Base-by-base conservation (phyloP, 2,329 filamentous ascomycete species). In the Nemania diffusa region DNA sequence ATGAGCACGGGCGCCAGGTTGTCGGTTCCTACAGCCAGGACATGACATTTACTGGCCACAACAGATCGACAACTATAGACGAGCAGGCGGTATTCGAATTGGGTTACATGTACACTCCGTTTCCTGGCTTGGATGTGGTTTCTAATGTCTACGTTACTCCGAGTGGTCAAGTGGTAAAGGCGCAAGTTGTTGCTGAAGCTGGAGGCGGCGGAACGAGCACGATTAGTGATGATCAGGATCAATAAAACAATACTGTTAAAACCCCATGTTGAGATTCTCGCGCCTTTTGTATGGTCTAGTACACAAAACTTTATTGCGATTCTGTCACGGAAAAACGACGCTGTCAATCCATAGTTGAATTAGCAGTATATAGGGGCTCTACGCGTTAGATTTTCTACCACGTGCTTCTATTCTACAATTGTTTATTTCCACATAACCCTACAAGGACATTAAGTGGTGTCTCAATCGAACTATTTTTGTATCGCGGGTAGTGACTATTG, bases 1-100 rank as follows among this genome's bases (percentile, higher is more conserved):
- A 78, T 63, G 81, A 87, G 64, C 79, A 76, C 13, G 75, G 79
- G 2, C 75, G 80, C 46, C 75, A 73, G 7, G 77, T 81, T 7
- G 84, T 87, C 0, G 87, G 86, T 6, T 81, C 74, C 62, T 88
- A 87, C 73, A 73, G 76, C 59, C 78, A 74, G 51, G 82, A 85
- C 72, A 88, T 88, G 86, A 79, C 76, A 9, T 87, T 86, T 73
- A 87, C 81, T 44, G 85, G 86, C 3, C 84, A 83, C 70, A 84
- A 87, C 75, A 79, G 82, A 67, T 81, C 80, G 20, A 78, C 83
- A 52, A 76, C 78, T 15, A 74, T 79, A 26, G 81, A 85, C 69
- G 84, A 83, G 2, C 76, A 74, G 57, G 75, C 79, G 52, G 83
- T 84, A 63, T 82, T 79, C 69, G 85, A 87, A 75, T 74, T 85